These are phyloP conservation scores for Scenedesmus sp. DNA, from an alignment of 163 green algal genomes.

Conservation along the genomic window DNA sequence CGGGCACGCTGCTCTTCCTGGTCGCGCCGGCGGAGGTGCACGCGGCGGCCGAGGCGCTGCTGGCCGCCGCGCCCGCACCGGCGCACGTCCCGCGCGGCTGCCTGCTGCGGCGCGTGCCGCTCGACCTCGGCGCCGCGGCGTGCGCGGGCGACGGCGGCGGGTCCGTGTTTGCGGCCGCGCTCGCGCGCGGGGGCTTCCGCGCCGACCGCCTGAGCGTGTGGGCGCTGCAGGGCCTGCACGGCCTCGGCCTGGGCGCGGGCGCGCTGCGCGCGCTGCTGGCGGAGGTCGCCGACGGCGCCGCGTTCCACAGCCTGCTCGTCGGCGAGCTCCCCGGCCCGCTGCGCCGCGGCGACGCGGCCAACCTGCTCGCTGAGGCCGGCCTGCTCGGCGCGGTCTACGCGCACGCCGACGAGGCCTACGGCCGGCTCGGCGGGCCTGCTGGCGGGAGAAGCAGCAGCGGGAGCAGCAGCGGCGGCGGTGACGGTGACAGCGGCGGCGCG, in stretches of 20 bases:
- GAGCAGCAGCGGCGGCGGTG: slow-evolving; percentile 1
- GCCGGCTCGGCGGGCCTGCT: slow-evolving; percentile 21
- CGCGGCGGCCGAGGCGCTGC: slow-evolving; percentile 58
- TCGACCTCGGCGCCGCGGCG: slow-evolving; percentile 47
- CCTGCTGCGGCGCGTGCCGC: slow-evolving; percentile 69
- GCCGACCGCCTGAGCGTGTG: slow-evolving; percentile 79
- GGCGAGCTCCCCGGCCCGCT: slow-evolving; percentile 66
- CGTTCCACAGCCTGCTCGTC: slow-evolving; percentile 68
- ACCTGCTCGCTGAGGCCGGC: slow-evolving; percentile 68
- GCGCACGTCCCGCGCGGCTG: slow-evolving; percentile 62
- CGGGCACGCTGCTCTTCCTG: slow-evolving; percentile 81
- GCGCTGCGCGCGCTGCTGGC: slow-evolving; percentile 54
- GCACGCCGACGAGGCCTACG: slow-evolving; percentile 1
- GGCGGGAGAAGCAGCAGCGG: background rate
- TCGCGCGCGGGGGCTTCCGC: slow-evolving; percentile 69
- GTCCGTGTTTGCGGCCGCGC: slow-evolving; percentile 37
- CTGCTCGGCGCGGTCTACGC: slow-evolving; percentile 53
- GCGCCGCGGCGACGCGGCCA: slow-evolving; percentile 41
- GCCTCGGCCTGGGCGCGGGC: background rate
- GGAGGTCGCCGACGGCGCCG: slow-evolving; percentile 57
- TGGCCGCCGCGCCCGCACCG: slow-evolving; percentile 42
- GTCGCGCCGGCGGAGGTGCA: slow-evolving; percentile 69
- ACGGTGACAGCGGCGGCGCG: slow-evolving; percentile 14
- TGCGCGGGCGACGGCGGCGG: background rate
- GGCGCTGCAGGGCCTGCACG: slow-evolving; percentile 67